Percentiles rank a stretch among this genome's conserved stretches.
phyloP scores from a whole-genome alignment of 176 grass and related monocot species.

The Triticum dicoccoides region DNA sequence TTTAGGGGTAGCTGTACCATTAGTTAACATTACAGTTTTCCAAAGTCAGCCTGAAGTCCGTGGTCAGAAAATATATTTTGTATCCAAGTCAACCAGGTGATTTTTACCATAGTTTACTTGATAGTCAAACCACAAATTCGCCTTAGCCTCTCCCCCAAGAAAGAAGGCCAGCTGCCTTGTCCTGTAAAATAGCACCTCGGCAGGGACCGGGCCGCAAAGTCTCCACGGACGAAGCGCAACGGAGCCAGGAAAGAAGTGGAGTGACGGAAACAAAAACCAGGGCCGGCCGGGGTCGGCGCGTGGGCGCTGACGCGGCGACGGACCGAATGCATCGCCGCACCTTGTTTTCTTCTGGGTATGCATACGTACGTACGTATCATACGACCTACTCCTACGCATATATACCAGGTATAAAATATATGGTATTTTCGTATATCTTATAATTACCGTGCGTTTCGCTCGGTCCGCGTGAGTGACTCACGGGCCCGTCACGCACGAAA shows the following conservation, averaged over 20 bases:
- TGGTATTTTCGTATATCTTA: too few species aligned
- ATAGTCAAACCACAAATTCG: too few species aligned
- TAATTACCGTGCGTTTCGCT: too few species aligned
- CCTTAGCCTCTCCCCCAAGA: background rate
- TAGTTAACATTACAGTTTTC: background rate
- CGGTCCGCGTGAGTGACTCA: background rate
- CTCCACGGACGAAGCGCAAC: background rate
- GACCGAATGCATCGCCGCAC: background rate
- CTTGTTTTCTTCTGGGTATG: background rate
- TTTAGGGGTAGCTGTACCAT: background rate
- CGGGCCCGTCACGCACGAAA: background rate
- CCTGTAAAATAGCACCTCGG: background rate
- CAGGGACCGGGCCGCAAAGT: background rate
- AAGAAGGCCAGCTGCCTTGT: background rate
- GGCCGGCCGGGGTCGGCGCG: background rate
- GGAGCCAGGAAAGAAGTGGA: background rate
- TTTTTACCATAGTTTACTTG: too few species aligned
- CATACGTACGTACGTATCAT: too few species aligned
- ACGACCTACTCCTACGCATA: background rate
- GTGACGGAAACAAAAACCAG: background rate
- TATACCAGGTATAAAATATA: too few species aligned
- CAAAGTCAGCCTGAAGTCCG: background rate
- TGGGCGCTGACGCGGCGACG: constrained; percentile 32
- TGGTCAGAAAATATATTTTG: background rate
- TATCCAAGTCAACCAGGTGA: background rate